These are phyloP conservation scores for Anthracocystis walkeri DNA, from an alignment of 1,284 basidiomycete species.

Conservation along the genomic window DNA sequence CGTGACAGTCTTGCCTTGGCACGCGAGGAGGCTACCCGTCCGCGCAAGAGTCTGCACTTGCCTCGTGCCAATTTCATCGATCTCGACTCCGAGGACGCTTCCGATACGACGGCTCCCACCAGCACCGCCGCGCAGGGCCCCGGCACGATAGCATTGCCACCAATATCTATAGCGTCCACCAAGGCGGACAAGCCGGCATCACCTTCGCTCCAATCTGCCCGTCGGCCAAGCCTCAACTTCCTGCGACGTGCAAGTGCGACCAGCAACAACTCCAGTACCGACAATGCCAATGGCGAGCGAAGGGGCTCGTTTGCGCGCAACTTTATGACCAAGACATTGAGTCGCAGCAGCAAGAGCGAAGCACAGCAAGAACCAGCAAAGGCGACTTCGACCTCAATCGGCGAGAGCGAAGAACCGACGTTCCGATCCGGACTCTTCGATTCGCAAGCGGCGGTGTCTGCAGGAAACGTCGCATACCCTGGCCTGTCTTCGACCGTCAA, in stretches of 20 bases:
- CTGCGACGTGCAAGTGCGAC: slow-evolving; percentile 34
- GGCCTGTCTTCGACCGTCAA: slow-evolving; percentile 44
- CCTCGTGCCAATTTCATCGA: slow-evolving; percentile 31
- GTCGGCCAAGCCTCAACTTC: slow-evolving; percentile 42
- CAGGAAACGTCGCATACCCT: slow-evolving; percentile 18
- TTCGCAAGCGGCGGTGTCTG: background rate
- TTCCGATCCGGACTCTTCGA: slow-evolving; percentile 43
- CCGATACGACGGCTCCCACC: slow-evolving; percentile 5
- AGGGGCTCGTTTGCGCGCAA: slow-evolving; percentile 37
- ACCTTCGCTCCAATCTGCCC: slow-evolving; percentile 20
- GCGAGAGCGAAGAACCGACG: slow-evolving; percentile 11
- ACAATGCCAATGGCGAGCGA: slow-evolving; percentile 22
- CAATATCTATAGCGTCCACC: slow-evolving; percentile 15
- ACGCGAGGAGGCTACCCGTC: slow-evolving; percentile 33
- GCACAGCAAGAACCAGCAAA: slow-evolving; percentile 3
- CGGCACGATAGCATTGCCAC: slow-evolving; percentile 11
- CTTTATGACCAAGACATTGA: slow-evolving; percentile 38
- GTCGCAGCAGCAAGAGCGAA: slow-evolving; percentile 36
- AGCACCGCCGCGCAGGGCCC: slow-evolving; percentile 1
- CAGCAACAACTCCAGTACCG: slow-evolving; percentile 25
- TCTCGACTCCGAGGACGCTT: slow-evolving; percentile 13
- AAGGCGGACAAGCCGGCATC: slow-evolving; percentile 27
- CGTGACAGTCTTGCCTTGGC: slow-evolving; percentile 38
- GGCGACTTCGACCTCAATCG: background rate
- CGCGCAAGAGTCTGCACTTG: slow-evolving; percentile 39